Conservation (phyloP, 306 rosid species). For the Rosa lucieae region DNA sequence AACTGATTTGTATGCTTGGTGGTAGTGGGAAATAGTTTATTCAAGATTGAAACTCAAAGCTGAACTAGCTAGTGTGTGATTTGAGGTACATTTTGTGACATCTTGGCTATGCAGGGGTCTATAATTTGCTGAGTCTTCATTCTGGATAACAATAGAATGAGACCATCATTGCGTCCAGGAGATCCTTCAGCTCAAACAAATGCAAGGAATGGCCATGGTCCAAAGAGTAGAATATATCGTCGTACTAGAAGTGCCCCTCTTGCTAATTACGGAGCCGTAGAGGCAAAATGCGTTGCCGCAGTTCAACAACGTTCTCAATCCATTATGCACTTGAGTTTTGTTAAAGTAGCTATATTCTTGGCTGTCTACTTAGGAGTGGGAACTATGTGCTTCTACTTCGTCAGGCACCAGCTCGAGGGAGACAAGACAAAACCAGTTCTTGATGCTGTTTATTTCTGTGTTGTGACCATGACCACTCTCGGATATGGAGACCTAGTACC, state of each 20-base stretch:
- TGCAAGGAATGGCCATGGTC: background rate
- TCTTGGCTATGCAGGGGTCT: conserved; percentile 30
- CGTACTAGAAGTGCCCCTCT: conserved; percentile 60
- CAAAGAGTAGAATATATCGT: conserved; percentile 39
- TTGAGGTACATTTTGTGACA: background rate
- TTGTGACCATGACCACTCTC: conserved; percentile 58
- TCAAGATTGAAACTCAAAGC: background rate
- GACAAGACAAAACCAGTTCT: conserved; percentile 38
- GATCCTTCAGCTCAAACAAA: conserved; percentile 26
- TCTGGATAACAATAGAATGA: conserved; percentile 48
- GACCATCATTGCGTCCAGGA: conserved; percentile 37
- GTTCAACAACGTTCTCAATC: conserved; percentile 29
- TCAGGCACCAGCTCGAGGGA: conserved; percentile 41
- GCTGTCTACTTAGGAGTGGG: conserved; percentile 39
- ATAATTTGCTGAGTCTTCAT: conserved; percentile 21
- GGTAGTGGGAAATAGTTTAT: background rate
- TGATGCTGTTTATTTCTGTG: conserved; percentile 49
- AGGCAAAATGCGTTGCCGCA: conserved; percentile 5
- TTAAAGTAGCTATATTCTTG: conserved; percentile 26
- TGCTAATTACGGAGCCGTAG: conserved; percentile 14
- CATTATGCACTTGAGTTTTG: conserved; percentile 29
- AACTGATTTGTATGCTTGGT: background rate
- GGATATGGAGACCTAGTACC: conserved; percentile 62
- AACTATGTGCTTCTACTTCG: conserved; percentile 42
- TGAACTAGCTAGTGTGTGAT: background rate